Evolutionary conservation across 129 eudicot genomes (phyloP), one percentile per base, ranked within the genome.

Genomic region (Escallonia rubra): DNA sequence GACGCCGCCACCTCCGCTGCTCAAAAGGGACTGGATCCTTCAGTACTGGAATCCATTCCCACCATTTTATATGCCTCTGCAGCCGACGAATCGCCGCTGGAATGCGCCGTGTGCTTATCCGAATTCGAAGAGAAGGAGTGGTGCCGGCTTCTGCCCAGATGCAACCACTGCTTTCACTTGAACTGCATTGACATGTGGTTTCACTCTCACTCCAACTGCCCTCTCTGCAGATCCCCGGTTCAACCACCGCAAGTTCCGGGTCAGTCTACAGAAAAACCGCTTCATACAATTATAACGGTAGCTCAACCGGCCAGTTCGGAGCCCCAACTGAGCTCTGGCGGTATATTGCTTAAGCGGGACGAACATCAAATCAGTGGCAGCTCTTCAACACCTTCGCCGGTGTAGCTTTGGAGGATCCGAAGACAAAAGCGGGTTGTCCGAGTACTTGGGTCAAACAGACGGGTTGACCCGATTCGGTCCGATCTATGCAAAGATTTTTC

Each of bases 131-230:
- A 75, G 0, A 67, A 44, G 3, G 80, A 80, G 15, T 45, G 16
- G 57, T 74, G 74, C 53, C 74, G 85, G 70, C 5, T 75, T 16
- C 34, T 80, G 3, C 80, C 85, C 78, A 60, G 57, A 23, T 80
- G 85, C 63, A 71, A 63, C 13, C 85, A 80, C 44, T 65, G 71
- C 16, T 80, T 80, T 52, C 85, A 80, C 44, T 41, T 75, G 4
- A 74, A 57, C 1, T 80, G 84, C 43, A 71, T 75, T 39, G 80
- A 75, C 70, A 62, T 16, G 74, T 80, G 85, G 85, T 72, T 80
- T 14, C 64, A 40, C 39, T 65, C 74, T 0, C 77, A 75, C 59
- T 39, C 74, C 6, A 62, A 56, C 15, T 80, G 85, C 56, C 85
- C 84, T 1, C 70, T 80, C 13, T 80, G 84, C 55, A 70, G 84